Evolutionary conservation across 2,329 filamentous ascomycete genomes (phyloP).

Genomic region (Fusarium napiforme): DNA sequence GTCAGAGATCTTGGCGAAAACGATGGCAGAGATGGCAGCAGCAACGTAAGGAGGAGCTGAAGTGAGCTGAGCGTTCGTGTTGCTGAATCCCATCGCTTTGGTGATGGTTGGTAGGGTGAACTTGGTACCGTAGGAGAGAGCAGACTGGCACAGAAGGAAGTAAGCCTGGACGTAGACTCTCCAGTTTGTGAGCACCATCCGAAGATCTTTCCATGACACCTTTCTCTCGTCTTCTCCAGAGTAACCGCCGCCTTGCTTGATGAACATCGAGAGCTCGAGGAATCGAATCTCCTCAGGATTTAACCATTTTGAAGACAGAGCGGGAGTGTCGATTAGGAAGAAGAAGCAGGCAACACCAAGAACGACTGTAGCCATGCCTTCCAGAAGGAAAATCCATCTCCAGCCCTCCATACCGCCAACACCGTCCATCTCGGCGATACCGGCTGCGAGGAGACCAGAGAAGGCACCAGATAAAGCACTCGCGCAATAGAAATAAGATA

Average conservation of each 20-base stretch:
- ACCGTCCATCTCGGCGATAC: conserved; percentile 73
- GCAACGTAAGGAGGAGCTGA: conserved; percentile 69
- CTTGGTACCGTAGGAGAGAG: conserved; percentile 43
- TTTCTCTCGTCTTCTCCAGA: conserved; percentile 18
- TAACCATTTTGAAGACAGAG: conserved; percentile 50
- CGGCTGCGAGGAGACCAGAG: conserved; percentile 74
- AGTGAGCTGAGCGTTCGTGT: conserved; percentile 51
- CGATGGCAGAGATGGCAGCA: conserved; percentile 71
- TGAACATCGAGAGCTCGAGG: conserved; percentile 45
- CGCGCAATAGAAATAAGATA: conserved; percentile 81
- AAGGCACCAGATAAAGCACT: conserved; percentile 80
- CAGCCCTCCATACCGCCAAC: conserved; percentile 57
- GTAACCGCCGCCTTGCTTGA: conserved; percentile 48
- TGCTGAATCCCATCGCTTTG: conserved; percentile 43
- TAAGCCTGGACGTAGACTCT: conserved; percentile 46
- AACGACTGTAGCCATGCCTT: conserved; percentile 49
- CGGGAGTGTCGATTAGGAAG: conserved; percentile 57
- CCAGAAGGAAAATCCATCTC: conserved; percentile 45
- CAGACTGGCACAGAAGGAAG: conserved; percentile 44
- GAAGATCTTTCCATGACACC: conserved; percentile 41
- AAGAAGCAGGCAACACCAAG: conserved; percentile 55
- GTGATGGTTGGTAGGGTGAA: conserved; percentile 43
- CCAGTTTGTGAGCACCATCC: conserved; percentile 47
- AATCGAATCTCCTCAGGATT: conserved; percentile 41
- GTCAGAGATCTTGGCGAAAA: conserved; percentile 74